Conservation (phyloP, 495 filamentous ascomycete genomes). For the Neurospora sp. region DNA sequence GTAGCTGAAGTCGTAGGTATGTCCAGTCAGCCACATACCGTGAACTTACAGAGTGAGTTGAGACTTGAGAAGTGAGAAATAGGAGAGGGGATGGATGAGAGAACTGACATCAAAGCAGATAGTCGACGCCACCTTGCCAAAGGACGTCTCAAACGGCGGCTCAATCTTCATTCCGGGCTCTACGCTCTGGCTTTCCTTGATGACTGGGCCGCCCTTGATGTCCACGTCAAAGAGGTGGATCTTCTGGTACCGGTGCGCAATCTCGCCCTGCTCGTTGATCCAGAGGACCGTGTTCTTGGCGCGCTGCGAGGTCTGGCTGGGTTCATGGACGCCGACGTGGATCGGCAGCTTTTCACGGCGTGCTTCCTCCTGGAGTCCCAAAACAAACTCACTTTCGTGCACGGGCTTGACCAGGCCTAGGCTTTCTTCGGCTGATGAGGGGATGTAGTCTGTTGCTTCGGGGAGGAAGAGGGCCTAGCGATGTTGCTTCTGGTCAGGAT, state of each 20-base stretch:
- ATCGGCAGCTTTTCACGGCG: constrained; percentile 51
- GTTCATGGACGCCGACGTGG: constrained; percentile 72
- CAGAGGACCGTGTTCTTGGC: constrained; percentile 39
- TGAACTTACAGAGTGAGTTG: neutral
- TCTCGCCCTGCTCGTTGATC: constrained; percentile 29
- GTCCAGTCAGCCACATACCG: neutral
- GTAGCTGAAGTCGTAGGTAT: constrained; percentile 15
- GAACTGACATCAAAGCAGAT: constrained; percentile 76
- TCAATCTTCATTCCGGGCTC: constrained; percentile 24
- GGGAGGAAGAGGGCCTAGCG: constrained; percentile 76
- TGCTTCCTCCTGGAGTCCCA: constrained; percentile 60
- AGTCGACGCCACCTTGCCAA: constrained; percentile 65
- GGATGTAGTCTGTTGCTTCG: constrained; percentile 86
- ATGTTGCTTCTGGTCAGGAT: neutral
- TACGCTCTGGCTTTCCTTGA: constrained; percentile 20
- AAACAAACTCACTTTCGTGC: constrained; percentile 49
- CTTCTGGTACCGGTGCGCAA: constrained; percentile 45
- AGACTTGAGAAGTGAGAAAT: neutral
- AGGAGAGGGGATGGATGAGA: too few relatives aligned
- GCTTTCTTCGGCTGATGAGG: constrained; percentile 51
- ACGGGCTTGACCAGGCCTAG: constrained; percentile 53
- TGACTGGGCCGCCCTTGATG: constrained; percentile 16
- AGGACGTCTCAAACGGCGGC: constrained; percentile 57
- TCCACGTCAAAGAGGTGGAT: constrained; percentile 39
- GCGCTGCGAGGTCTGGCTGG: constrained; percentile 16